Base-by-base conservation (phyloP, 202 grass and related monocot species). In the Setaria viridis region DNA sequence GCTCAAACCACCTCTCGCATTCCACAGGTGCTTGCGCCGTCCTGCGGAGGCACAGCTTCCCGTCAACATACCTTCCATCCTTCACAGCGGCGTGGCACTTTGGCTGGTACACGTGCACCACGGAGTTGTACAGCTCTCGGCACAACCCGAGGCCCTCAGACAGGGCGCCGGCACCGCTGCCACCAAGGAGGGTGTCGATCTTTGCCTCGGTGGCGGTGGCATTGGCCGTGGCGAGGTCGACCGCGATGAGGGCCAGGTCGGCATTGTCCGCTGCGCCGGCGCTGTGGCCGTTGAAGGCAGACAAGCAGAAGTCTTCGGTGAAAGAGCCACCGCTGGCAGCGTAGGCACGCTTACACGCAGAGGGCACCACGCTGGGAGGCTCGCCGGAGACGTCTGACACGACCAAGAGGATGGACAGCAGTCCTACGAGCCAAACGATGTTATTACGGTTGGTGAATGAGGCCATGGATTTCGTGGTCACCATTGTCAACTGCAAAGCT, bases 81-180 rank as follows among this genome's bases (percentile, higher is more conserved):
- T 33, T 34, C 16, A 50, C 45, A 1, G 60, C 77, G 7, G 25
- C 45, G 2, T 13, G 60, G 45, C 77, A 66, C 0, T n/a, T 2
- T 16, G 77, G 77, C 77, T 66, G 77, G 77, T 80, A 66, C 30
- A 4, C 16, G 8, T 8, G 59, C 45, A 80, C 45, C 29, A 53
- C 77, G 5, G 46, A 1, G 5, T 14, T 5, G 30, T 80, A 80
- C 2, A 66, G 4, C 1, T 4, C 5, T 60, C 11, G 77, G 62
- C 77, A 67, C 17, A 4, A 35, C 16, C 3, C 29, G 45, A 80
- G 62, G 2, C 60, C 25, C 5, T 51, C 15, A 0, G 15, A 0
- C 6, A 51, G 0, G 2, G 19, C 35, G 34, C 29, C 14, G 2
- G 4, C 1, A 1, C 11, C 4, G 5, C 32, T 16, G 13, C 11